A percentile compares a stretch with the other conserved stretches of the same genome.
These are phyloP conservation scores for Saccharomycopsis synnaedendra DNA, from an alignment of 805 yeast genomes.

Conservation along the genomic window DNA sequence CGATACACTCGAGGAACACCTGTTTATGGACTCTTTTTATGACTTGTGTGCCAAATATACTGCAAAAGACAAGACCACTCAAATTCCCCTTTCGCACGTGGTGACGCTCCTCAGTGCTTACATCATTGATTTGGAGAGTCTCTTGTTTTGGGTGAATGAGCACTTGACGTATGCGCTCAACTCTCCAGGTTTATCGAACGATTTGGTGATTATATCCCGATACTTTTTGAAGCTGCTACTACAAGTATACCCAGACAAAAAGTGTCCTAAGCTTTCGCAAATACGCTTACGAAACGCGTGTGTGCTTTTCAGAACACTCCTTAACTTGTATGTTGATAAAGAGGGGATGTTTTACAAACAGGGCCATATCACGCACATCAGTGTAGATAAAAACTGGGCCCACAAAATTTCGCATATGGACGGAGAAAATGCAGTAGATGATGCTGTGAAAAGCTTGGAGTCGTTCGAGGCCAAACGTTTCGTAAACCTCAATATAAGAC, in stretches of 20 bases:
- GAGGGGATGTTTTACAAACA: constrained; percentile 5
- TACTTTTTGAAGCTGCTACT: constrained; percentile 7
- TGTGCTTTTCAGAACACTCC: constrained; percentile 8
- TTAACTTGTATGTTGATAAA: constrained; percentile 10
- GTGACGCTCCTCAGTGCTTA: constrained; percentile 7
- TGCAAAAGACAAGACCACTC: constrained; percentile 1
- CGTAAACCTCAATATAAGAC: constrained; percentile 14
- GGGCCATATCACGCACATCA: constrained; percentile 4
- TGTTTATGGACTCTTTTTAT: constrained; percentile 5
- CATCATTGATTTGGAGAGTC: constrained; percentile 2
- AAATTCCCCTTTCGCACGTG: constrained; percentile 8
- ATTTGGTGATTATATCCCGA: constrained; percentile 10
- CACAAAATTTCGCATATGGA: background rate
- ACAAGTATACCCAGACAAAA: background rate
- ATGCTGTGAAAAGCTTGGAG: constrained; percentile 1
- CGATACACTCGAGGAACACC: background rate
- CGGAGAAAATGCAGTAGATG: background rate
- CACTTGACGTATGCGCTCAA: constrained; percentile 15
- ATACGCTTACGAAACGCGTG: constrained; percentile 9
- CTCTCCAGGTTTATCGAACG: constrained; percentile 14
- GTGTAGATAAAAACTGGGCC: no score
- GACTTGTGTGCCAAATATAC: constrained; percentile 1
- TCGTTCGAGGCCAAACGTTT: constrained; percentile 15
- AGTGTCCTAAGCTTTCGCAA: background rate
- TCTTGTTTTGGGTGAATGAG: constrained; percentile 14